Percentiles rank a stretch among this genome's conserved stretches.
These are phyloP conservation scores for Mycotypha africana DNA, from an alignment of 371 early-diverging fungal species.

Conservation along the genomic window DNA sequence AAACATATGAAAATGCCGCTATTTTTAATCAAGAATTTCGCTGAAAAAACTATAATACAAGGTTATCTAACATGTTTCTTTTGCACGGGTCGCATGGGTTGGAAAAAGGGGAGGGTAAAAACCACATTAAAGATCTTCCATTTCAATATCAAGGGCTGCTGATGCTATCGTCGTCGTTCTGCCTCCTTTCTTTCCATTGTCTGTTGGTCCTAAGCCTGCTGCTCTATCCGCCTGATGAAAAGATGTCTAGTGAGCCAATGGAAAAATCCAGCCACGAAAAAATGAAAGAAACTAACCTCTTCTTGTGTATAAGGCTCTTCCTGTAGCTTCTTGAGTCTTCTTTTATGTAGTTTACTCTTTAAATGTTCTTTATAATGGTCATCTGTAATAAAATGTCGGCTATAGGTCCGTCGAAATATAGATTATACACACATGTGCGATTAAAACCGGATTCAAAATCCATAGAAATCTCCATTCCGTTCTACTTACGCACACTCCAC, in stretches of 20 bases:
- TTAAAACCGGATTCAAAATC: no score
- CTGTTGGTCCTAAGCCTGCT: constrained; percentile 36
- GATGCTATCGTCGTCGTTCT: constrained; percentile 19
- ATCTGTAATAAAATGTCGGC: constrained; percentile 43
- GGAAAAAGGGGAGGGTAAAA: no score
- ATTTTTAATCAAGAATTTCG: no score
- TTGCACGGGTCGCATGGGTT: no score
- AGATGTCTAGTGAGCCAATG: not conserved
- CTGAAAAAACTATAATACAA: constrained; percentile 1
- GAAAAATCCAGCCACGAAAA: no score
- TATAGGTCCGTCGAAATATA: no score
- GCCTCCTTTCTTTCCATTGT: constrained; percentile 43
- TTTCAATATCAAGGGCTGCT: constrained; percentile 23
- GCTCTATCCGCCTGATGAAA: constrained; percentile 41
- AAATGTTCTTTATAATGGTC: constrained; percentile 36
- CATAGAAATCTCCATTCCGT: not conserved
- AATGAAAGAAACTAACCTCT: no score
- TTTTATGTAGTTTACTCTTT: constrained; percentile 47
- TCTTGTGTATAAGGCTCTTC: constrained; percentile 85
- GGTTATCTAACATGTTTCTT: not conserved
- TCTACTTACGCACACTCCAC: constrained; percentile 72
- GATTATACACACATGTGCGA: no score
- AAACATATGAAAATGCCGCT: not conserved
- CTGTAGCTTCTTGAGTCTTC: constrained; percentile 67
- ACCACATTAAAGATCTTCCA: constrained; percentile 24